Base-by-base conservation (phyloP, 495 filamentous ascomycete species). In the Immersiella caudata region DNA sequence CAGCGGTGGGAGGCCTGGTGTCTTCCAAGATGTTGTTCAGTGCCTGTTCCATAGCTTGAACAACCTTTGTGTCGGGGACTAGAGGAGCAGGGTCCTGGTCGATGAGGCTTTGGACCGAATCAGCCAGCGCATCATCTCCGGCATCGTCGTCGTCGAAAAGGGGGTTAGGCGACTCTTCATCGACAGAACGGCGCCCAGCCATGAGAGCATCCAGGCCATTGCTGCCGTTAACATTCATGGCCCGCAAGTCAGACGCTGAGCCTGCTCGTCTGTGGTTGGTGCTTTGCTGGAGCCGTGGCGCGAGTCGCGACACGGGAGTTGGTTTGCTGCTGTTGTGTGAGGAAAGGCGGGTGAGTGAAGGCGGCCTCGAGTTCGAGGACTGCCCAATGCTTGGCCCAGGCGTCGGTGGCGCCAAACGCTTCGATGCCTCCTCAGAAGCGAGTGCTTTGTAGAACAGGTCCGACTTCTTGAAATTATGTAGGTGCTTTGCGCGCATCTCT, bases 371-470 rank as follows among this genome's bases (percentile, higher is more conserved):
- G 52, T 50, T 63, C n/a, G 68, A 54, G n/a, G 70, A 70, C 18
- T 71, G 69, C 46, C 73, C 71, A 6, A 77, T 67, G 22, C 72
- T 73, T 40, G 73, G 72, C 9, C 36, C 64, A 8, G 68, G 76
- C 49, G 66, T 65, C 1, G 71, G 61, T 20, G 67, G n/a, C 11
- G 68, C 62, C 12, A 71, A 72, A 46, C 75, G 79, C 60, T 82
- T 81, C 0, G 90, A 86, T 24, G 87, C 86, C 71, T 97, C 93
- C 69, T 97, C 93, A 0, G 94, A 92, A 11, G 95, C 91, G 5
- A 98, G 82, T 70, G 92, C 97, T 71, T 99, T 98, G 83, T 93
- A 98, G 75, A 92, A 99, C 0, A 98, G 75, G 72, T 97, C 93
- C 0, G 93, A 97, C 59, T 89, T 89, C 71, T 92, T 95, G 77